Percentiles rank a stretch among this genome's conserved stretches.
These are phyloP conservation scores for Panus rudis DNA, from an alignment of 768 basidiomycete species.

Conservation along the genomic window DNA sequence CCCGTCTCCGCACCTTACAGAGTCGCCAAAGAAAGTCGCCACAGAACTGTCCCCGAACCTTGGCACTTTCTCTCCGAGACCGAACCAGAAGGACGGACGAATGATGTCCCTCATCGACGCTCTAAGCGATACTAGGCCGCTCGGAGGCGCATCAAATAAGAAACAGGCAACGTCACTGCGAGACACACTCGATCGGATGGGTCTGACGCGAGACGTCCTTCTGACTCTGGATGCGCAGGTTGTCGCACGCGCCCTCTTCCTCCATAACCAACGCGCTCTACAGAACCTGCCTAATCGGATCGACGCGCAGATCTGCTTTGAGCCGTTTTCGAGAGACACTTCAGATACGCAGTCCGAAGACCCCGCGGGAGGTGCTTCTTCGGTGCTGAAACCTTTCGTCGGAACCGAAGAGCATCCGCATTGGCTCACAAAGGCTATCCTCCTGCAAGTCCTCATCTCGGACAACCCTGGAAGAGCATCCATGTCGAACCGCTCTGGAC, in stretches of 20 bases:
- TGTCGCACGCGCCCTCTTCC: conserved; percentile 55
- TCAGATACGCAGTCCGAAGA: conserved; percentile 2
- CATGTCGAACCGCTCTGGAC: conserved; percentile 20
- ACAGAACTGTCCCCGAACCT: conserved; percentile 17
- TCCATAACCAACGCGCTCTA: conserved; percentile 48
- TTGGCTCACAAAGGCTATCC: conserved; percentile 71
- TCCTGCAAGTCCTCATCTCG: conserved; percentile 62
- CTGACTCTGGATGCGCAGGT: conserved; percentile 53
- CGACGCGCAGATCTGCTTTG: conserved; percentile 39
- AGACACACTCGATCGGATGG: conserved; percentile 60
- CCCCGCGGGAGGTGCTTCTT: neutral
- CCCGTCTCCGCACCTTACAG: conserved; percentile 36
- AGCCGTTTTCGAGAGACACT: conserved; percentile 21
- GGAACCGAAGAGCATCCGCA: conserved; percentile 69
- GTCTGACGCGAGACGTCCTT: conserved; percentile 62
- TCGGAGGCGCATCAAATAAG: conserved; percentile 3
- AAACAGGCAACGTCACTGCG: conserved; percentile 39
- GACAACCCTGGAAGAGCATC: conserved; percentile 34
- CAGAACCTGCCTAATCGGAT: conserved; percentile 46
- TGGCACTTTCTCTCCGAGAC: conserved; percentile 26
- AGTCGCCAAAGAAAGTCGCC: conserved; percentile 4
- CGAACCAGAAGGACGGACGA: conserved; percentile 13
- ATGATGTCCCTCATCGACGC: conserved; percentile 24
- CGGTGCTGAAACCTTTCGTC: conserved; percentile 36
- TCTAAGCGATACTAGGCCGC: conserved; percentile 11